phyloP scores from a whole-genome alignment of 2,329 filamentous ascomycete genomes.

The Xylaria digitata region DNA sequence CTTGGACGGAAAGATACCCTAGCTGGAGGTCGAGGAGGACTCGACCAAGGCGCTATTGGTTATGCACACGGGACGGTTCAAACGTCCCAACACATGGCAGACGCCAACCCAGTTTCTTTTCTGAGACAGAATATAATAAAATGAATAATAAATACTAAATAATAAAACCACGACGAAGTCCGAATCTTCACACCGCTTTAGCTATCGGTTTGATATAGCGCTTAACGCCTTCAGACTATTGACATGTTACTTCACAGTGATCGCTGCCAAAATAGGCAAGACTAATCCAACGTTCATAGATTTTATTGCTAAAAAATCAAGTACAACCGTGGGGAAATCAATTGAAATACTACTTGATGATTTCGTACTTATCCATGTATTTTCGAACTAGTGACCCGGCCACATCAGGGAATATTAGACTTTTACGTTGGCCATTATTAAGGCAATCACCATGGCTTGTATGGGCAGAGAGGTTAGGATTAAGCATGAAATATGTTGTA shows the following conservation, averaged over 20 bases:
- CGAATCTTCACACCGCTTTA: background rate
- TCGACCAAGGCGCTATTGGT: background rate
- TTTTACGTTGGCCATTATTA: background rate
- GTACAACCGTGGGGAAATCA: too few relatives aligned
- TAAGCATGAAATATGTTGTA: too few relatives aligned
- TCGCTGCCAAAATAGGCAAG: too few relatives aligned
- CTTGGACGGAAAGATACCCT: constrained; percentile 25
- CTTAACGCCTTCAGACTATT: background rate
- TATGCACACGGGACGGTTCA: background rate
- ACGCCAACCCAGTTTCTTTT: constrained; percentile 1
- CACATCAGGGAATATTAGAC: background rate
- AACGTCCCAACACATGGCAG: constrained; percentile 1
- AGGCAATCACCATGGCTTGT: too few relatives aligned
- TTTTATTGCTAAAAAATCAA: too few relatives aligned
- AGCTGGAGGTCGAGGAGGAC: background rate
- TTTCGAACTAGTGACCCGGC: too few relatives aligned
- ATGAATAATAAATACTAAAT: background rate
- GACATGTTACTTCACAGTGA: background rate
- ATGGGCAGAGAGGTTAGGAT: too few relatives aligned
- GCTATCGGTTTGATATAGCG: background rate
- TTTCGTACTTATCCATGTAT: too few relatives aligned
- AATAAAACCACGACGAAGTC: background rate
- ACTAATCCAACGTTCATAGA: too few relatives aligned
- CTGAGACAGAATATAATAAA: background rate
- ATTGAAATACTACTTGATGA: too few relatives aligned